Conservation (phyloP, 192 early-diverging fungal species). For the Coemansia sp. region DNA sequence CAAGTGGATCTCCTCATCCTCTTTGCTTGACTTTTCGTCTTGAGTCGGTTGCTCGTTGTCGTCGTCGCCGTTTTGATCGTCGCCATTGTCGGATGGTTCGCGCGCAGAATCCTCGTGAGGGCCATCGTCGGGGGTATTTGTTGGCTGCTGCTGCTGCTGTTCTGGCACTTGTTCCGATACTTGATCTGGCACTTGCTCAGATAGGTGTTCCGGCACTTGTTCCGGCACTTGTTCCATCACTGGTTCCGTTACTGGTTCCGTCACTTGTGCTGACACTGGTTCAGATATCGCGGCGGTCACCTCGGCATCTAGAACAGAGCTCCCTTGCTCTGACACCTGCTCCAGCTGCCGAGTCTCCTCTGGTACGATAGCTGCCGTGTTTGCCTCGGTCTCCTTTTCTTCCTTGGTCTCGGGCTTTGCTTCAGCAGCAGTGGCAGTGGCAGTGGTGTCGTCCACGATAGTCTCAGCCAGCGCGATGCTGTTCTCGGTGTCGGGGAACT, state of each 20-base stretch:
- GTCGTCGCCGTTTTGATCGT: not conserved
- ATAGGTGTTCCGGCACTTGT: not conserved
- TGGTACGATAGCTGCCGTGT: not conserved
- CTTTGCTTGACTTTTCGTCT: not conserved
- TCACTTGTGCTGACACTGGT: no score
- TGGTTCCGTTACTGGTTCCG: no score
- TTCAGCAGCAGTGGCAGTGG: no score
- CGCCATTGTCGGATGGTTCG: not conserved
- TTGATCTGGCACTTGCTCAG: no score
- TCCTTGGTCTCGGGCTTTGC: not conserved
- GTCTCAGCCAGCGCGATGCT: not conserved
- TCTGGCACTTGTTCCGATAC: not conserved
- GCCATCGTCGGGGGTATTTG: not conserved
- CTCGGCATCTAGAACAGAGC: no score
- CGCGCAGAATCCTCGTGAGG: not conserved
- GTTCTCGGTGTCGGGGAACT: not conserved
- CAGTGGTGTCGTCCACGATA: no score
- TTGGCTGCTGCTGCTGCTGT: not conserved
- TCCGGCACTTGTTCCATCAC: no score
- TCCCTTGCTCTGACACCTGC: not conserved
- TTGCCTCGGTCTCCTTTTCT: not conserved
- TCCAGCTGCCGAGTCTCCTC: not conserved
- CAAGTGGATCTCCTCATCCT: constrained; percentile 4
- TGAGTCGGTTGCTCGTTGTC: not conserved
- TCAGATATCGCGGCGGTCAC: no score